Base-by-base conservation (phyloP, 140 eudicot species). In the Erigeron philadelphicus region DNA sequence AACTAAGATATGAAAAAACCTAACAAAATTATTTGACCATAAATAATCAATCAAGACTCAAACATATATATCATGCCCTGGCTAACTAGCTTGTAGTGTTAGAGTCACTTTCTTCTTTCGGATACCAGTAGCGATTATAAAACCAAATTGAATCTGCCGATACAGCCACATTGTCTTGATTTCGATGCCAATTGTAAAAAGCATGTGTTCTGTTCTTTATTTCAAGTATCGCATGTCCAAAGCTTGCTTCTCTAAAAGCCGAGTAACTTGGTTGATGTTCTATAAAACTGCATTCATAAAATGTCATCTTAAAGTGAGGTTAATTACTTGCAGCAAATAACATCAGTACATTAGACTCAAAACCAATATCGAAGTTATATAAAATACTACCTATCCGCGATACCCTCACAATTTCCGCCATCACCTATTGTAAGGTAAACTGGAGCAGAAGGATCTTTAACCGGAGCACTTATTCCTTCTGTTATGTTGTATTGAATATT, bases 401-500 rank as follows among this genome's bases (percentile, higher is more conserved):
- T 64, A 11, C 87, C 90, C 78, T 85, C 90, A 15, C 73, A 76
- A 47, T 85, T 85, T 72, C 90, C 87, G 18, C 90, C 90, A 74
- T 85, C 87, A 7, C 85, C 85, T 40, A 85, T 12, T 11, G 84
- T 82, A 1, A 85, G 67, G 72, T 84, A 76, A 6, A 76, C 86
- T 0, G 87, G 90, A 19, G 84, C 87, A 64, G 81, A 81, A 42
- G 73, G 70, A 12, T 85, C 85, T 55, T 61, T 83, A 8, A 78
- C 63, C 11, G 81, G 86, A 3, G 57, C 18, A 56, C 84, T 72
- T 19, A 80, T 12, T 69, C 86, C 81, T 75, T 77, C 71, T 21
- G 80, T 81, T 63, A 84, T 84, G 73, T 84, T 81, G 47, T 80
- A 84, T 40, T 38, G 66, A 70, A 84, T 64, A 68, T 81, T 84